phyloP scores from a whole-genome alignment of 352 stramenopile species.

The Globisporangium carolinianum region DNA sequence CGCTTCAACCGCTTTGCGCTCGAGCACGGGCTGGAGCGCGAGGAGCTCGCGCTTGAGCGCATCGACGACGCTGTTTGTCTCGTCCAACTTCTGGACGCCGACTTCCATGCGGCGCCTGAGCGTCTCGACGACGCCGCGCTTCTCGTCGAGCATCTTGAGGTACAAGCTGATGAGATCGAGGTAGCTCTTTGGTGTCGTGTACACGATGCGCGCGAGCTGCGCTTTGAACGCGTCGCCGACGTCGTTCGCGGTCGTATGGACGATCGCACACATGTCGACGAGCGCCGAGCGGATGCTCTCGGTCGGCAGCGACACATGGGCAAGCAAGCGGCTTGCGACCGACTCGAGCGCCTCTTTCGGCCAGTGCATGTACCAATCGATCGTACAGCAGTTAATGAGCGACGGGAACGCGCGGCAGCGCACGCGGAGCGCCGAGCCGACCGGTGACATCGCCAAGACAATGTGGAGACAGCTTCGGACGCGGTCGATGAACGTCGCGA shows the following conservation, averaged over 20 bases:
- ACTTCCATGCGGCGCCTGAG: constrained; percentile 88
- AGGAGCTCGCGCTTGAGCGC: constrained; percentile 89
- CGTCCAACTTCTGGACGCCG: constrained; percentile 90
- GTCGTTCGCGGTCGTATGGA: constrained; percentile 90
- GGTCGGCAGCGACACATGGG: constrained; percentile 65
- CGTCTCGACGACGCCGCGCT: constrained; percentile 71
- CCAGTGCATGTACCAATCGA: constrained; percentile 96
- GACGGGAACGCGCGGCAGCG: constrained; percentile 92
- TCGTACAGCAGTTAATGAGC: constrained; percentile 95
- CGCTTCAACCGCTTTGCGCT: constrained; percentile 86
- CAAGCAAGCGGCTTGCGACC: constrained; percentile 85
- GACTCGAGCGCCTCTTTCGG: constrained; percentile 88
- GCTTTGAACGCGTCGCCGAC: constrained; percentile 84
- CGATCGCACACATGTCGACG: constrained; percentile 89
- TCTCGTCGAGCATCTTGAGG: constrained; percentile 88
- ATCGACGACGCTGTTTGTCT: constrained; percentile 93
- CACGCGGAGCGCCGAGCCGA: constrained; percentile 89
- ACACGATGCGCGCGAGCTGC: constrained; percentile 88
- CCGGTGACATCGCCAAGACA: constrained; percentile 92
- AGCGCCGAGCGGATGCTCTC: constrained; percentile 71
- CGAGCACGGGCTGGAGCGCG: constrained; percentile 88
- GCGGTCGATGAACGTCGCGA: constrained; percentile 84
- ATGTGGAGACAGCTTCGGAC: constrained; percentile 93
- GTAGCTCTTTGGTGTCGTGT: constrained; percentile 96
- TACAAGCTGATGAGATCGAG: constrained; percentile 95